Evolutionary conservation across 352 stramenopile species (phyloP), one percentile per base, ranked within the genome.

Genomic region (Pythium sukuiense): DNA sequence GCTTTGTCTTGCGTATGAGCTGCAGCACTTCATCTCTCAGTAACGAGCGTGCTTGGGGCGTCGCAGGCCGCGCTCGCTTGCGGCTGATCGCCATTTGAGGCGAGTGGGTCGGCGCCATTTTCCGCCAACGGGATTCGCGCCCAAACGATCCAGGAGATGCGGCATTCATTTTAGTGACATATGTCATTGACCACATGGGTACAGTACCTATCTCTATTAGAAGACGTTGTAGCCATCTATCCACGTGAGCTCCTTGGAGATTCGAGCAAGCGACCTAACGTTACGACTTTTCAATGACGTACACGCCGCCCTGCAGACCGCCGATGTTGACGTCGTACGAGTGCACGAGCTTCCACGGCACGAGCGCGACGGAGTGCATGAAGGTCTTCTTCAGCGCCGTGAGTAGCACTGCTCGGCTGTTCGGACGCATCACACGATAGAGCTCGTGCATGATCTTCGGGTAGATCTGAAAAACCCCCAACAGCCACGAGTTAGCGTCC

Each of bases 351-450:
- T 55, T 65, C 52, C 88, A 74, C 30, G 63, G 43, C 20, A 83
- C 64, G 45, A 82, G 72, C 41, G 78, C 73, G 18, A 92, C 66
- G 7, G 69, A 79, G 30, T 81, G 73, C 53, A 79, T 73, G 60
- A 90, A 88, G 29, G 89, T 73, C 61, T 93, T 93, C 70, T 92
- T 92, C 58, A 85, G 87, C 62, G 89, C 84, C n/a, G 86, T 74
- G 2, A 93, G 76, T n/a, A 93, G 60, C 9, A 93, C 85, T 75
- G 58, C 82, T 55, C 77, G 79, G 32, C 82, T 78, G 37, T 75
- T 71, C 27, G 74, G 70, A 26, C 81, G 79, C 59, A 93, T 65
- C 35, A 93, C 76, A 8, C 85, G 82, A 16, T 79, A 67, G 6
- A 93, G 67, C 65, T 93, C 82, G 59, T 85, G 84, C 64, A 93